Conservation (phyloP, 176 grass and related monocot species). For the Carex scoparia region DNA sequence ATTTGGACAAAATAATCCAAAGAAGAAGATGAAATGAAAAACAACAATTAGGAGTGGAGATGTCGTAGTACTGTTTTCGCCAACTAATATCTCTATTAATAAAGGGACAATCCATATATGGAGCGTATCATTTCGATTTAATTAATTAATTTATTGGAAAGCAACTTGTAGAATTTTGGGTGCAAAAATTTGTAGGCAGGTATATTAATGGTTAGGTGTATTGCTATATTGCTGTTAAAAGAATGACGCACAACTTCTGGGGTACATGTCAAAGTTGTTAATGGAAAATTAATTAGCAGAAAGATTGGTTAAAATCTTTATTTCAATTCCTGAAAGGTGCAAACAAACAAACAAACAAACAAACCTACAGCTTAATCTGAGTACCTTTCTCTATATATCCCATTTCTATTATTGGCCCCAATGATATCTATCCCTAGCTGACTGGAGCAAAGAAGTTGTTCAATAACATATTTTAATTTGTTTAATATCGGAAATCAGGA, state of each 20-base stretch:
- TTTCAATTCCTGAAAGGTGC: not conserved
- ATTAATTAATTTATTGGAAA: not conserved
- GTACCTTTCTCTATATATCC: not conserved
- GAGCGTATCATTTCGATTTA: not conserved
- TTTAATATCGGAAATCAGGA: not conserved
- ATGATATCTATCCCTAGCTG: not conserved
- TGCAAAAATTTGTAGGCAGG: not conserved
- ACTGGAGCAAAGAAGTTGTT: not conserved
- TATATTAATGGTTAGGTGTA: not conserved
- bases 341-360: not conserved
- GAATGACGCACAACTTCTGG: not conserved
- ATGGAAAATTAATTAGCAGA: not conserved
- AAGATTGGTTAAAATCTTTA: not conserved
- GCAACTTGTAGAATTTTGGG: not conserved
- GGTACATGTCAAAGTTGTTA: not conserved
- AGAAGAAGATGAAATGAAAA: not conserved
- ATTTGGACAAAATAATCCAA: not conserved
- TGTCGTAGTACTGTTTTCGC: not conserved
- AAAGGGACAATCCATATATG: not conserved
- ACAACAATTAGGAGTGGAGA: not conserved
- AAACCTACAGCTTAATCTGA: not conserved
- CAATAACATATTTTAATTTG: not conserved
- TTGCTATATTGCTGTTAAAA: not conserved
- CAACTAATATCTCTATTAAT: slow-evolving; percentile 6
- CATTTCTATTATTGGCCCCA: not conserved